These are phyloP conservation scores for Suillus subluteus DNA, from an alignment of 768 basidiomycete species.

Conservation along the genomic window DNA sequence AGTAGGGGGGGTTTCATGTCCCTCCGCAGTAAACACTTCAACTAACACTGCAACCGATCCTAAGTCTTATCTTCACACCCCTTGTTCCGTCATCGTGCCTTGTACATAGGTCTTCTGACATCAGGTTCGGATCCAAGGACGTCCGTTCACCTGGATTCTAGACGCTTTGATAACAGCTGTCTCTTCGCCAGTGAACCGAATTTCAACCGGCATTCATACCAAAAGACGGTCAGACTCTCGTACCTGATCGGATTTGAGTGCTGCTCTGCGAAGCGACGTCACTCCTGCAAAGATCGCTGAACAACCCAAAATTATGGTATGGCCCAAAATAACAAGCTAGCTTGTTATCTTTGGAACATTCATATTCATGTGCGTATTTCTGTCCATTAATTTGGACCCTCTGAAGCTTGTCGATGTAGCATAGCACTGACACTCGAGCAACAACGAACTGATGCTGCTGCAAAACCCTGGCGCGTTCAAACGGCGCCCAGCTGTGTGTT, in stretches of 20 bases:
- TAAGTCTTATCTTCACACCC: slow-evolving; percentile 15
- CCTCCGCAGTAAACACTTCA: neutral
- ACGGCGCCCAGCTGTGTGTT: slow-evolving; percentile 14
- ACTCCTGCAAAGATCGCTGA: slow-evolving; percentile 14
- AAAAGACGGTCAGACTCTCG: slow-evolving; percentile 3
- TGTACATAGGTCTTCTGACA: slow-evolving; percentile 19
- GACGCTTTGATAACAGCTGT: neutral
- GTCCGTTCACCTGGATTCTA: neutral
- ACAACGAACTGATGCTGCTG: neutral
- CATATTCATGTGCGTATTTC: slow-evolving; percentile 25
- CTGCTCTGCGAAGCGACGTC: slow-evolving; percentile 28
- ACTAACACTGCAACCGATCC: neutral
- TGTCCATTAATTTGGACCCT: slow-evolving; percentile 27
- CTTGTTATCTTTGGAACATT: slow-evolving; percentile 11
- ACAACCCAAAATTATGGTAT: slow-evolving; percentile 29
- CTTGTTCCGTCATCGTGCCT: slow-evolving; percentile 14
- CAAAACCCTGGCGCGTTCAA: neutral
- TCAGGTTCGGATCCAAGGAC: slow-evolving; percentile 13
- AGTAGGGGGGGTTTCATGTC: neutral
- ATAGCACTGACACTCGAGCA: slow-evolving; percentile 2
- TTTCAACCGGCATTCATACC: slow-evolving; percentile 23
- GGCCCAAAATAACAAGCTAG: slow-evolving; percentile 38
- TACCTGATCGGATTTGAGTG: slow-evolving; percentile 30
- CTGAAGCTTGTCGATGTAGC: neutral
- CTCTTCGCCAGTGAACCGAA: slow-evolving; percentile 11